Evolutionary conservation across 371 early-diverging fungal species (phyloP).

Genomic region (Mucor indicus): DNA sequence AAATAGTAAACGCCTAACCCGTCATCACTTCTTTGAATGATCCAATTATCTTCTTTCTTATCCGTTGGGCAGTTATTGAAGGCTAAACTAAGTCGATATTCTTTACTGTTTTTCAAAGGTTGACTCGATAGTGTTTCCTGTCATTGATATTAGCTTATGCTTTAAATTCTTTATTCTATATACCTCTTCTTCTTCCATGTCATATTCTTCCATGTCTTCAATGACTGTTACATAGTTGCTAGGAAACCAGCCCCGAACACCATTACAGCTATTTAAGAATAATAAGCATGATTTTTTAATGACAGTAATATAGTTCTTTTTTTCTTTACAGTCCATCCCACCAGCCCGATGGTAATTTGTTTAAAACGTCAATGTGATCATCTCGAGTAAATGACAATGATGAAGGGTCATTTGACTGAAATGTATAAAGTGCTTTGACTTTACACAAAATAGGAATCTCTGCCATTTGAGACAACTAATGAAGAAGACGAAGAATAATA

Average conservation of each 20-base stretch:
- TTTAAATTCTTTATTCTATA: too few species aligned
- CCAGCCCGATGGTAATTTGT: constrained; percentile 82
- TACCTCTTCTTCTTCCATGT: neutral
- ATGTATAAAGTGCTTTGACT: constrained; percentile 71
- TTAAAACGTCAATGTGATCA: constrained; percentile 76
- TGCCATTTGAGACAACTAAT: constrained; percentile 8
- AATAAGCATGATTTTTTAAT: neutral
- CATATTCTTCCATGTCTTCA: constrained; percentile 21
- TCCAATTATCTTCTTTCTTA: constrained; percentile 26
- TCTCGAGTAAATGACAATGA: constrained; percentile 69
- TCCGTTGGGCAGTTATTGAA: neutral
- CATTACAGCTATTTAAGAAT: constrained; percentile 21
- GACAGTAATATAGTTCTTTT: neutral
- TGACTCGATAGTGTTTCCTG: too few species aligned
- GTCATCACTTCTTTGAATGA: constrained; percentile 43
- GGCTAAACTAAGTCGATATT: constrained; percentile 18
- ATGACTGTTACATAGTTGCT: constrained; percentile 70
- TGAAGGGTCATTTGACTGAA: constrained; percentile 60
- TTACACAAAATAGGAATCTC: constrained; percentile 19
- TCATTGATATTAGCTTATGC: neutral
- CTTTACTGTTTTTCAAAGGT: constrained; percentile 1
- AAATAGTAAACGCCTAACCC: constrained; percentile 45
- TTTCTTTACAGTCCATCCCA: constrained; percentile 70
- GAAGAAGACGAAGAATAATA: too few species aligned
- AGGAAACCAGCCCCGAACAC: constrained; percentile 76